Evolutionary conservation across 2,329 filamentous ascomycete genomes (phyloP), one percentile per base, ranked within the genome.

Genomic region (Cryphonectria radicalis): DNA sequence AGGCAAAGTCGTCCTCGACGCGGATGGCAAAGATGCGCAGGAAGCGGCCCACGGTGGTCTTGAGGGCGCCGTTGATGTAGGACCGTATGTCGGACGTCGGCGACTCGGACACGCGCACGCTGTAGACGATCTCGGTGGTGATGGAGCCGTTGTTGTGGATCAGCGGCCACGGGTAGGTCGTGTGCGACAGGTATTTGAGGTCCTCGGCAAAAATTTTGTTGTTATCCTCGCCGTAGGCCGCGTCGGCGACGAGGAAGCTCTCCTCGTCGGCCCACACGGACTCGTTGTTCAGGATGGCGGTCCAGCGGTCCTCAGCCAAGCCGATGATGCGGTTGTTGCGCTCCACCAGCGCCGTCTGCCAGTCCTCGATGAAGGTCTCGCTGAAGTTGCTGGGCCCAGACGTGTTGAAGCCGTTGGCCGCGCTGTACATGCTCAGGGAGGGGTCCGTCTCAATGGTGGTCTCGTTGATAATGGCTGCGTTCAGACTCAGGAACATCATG

Each of bases 141-240:
- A 57, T 60, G 35, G 50, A 71, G 10, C 74, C 74, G 53, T 74
- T 74, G 17, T 74, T 75, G 63, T 76, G 71, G 10, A 76, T 71
- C 7, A 76, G 70, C 7, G 74, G 70, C 74, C 76, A 77, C 6
- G 73, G 25, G 32, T 76, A 40, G 8, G 67, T 67, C 7, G 75
- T 76, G 43, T 74, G 74, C 13, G 72, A 66, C 19, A 77, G 70
- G 42, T 70, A 74, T 3, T 71, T 69, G 0, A 71, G 66, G 50
- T 77, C 76, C 55, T 76, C 70, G 17, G 72, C 43, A 55, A 76
- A 74, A 19, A 76, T 72, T 55, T 76, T 74, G 68, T 76, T 76
- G 68, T 76, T 74, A 8, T 64, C 53, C 11, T 66, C 74, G 2
- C 63, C 46, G 55, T 76, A 76, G 35, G 63, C 42, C 1, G 74